Evolutionary conservation across 139 green algal species (phyloP), one percentile per base, ranked within the genome.

Genomic region (Astrephomene gubernaculifera): DNA sequence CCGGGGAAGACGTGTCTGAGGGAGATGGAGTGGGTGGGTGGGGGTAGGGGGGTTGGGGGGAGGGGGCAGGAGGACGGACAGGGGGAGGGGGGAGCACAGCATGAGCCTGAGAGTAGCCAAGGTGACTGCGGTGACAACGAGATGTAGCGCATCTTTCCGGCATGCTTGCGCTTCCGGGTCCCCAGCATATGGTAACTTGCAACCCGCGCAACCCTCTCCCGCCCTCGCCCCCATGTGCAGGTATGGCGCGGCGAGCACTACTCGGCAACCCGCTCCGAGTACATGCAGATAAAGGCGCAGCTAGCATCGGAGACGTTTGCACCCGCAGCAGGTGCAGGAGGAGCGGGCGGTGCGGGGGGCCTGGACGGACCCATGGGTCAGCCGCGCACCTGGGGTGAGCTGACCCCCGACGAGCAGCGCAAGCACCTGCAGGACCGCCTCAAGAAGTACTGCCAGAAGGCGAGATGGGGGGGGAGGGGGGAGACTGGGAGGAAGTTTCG

Each of bases 391-490:
- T 94, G 89, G 67, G 93, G 94, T 71, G 89, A 93, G 22, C 94
- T 98, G 63, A 79, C 88, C 1, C 25, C 74, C 1, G 91, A 93
- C 44, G 87, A 92, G 75, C 74, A 87, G 81, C 69, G 36, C 67
- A 94, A 94, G 87, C 79, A 94, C 79, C 90, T 99, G 27, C 98
- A 98, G 91, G 94, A 96, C 33, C 91, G 97, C 36, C 92, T 99
- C 31, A 99, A 99, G 79, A 95, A 93, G 83, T 99, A 99, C 91
- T 95, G 88, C 65, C 97, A 98, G 79, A 98, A 98, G 93, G 97
- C 94, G 82, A 2, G 89, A 7, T 4, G 27, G n/a, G 45, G 45
- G 33, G 35, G 7, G n/a, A 35, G 68, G 49, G 70, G 33, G 39
- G 67, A 22, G 9, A 33, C 8, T n/a, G 67, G 67, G 67, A 9